These are phyloP conservation scores for Hamigera avellanea DNA, from an alignment of 495 filamentous ascomycete species.

Conservation along the genomic window DNA sequence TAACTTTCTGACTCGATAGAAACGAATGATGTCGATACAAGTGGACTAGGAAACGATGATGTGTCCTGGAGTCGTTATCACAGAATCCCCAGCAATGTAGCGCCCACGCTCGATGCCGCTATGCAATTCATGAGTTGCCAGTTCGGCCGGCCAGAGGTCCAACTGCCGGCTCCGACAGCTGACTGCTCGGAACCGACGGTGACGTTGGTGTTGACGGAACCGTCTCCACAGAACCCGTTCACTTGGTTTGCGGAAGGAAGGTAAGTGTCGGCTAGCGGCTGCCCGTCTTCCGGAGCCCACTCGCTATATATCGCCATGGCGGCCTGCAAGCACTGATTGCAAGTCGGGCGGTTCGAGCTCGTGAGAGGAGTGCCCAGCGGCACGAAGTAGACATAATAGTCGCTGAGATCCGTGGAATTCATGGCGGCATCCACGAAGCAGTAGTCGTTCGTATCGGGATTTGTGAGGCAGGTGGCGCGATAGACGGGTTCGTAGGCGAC, in stretches of 20 bases:
- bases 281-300: slow-evolving; percentile 45
- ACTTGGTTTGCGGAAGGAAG: slow-evolving; percentile 49
- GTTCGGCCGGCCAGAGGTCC: background rate
- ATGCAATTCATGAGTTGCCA: background rate
- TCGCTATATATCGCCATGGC: slow-evolving; percentile 59
- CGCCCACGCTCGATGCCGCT: background rate
- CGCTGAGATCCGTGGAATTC: slow-evolving; percentile 52
- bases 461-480: slow-evolving; percentile 64
- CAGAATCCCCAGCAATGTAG: background rate
- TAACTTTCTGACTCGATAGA: no score
- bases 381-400: slow-evolving; percentile 72
- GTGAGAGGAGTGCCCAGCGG: slow-evolving; percentile 65
- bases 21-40: no score
- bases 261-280: slow-evolving; percentile 49
- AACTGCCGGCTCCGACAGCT: background rate
- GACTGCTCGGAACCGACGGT: slow-evolving; percentile 20
- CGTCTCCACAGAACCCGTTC: slow-evolving; percentile 51
- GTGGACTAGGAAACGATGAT: no score
- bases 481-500: slow-evolving; percentile 65
- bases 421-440: slow-evolving; percentile 78
- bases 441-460: slow-evolving; percentile 25
- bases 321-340: slow-evolving; percentile 53
- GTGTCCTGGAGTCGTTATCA: background rate
- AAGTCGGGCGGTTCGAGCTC: slow-evolving; percentile 49
- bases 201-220: slow-evolving; percentile 50